Conservation (phyloP, 2,329 filamentous ascomycete species). For the Epichloe bromicola region DNA sequence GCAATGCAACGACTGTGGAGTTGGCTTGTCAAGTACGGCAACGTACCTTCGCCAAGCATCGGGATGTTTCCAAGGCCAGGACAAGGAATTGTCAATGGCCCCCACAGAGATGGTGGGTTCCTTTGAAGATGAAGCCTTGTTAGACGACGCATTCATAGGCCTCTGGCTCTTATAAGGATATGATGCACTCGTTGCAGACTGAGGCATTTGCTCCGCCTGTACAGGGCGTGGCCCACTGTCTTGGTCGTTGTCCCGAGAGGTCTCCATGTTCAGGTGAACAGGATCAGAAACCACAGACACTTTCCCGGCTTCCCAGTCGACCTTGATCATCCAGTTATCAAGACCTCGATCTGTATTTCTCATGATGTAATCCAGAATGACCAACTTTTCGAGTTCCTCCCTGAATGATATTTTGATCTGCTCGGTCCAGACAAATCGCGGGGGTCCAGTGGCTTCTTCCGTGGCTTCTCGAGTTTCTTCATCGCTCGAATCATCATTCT, state of each 20-base stretch:
- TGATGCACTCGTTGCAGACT: constrained; percentile 29
- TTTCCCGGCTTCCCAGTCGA: constrained; percentile 71
- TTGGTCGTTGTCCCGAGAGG: constrained; percentile 18
- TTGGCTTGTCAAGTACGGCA: background rate
- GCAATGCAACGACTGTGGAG: constrained; percentile 1
- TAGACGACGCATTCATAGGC: constrained; percentile 65
- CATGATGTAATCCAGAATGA: constrained; percentile 98
- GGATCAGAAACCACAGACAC: constrained; percentile 82
- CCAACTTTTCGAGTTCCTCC: constrained; percentile 91
- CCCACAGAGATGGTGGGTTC: constrained; percentile 62
- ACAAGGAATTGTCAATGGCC: constrained; percentile 94
- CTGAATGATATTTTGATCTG: constrained; percentile 79
- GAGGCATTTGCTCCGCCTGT: constrained; percentile 30
- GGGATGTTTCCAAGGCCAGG: constrained; percentile 98
- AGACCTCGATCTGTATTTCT: constrained; percentile 91
- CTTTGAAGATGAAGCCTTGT: constrained; percentile 29
- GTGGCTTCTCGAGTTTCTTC: constrained; percentile 34
- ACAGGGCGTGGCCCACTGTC: constrained; percentile 48
- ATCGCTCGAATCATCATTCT: constrained; percentile 53
- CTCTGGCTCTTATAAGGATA: constrained; percentile 67
- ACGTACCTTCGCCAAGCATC: constrained; percentile 61
- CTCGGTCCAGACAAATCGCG: constrained; percentile 75
- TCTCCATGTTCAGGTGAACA: constrained; percentile 50
- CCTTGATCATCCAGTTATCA: constrained; percentile 99
- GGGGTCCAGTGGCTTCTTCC: constrained; percentile 38